Evolutionary conservation across 495 filamentous ascomycete genomes (phyloP).

Genomic region (Penicillium lividum): DNA sequence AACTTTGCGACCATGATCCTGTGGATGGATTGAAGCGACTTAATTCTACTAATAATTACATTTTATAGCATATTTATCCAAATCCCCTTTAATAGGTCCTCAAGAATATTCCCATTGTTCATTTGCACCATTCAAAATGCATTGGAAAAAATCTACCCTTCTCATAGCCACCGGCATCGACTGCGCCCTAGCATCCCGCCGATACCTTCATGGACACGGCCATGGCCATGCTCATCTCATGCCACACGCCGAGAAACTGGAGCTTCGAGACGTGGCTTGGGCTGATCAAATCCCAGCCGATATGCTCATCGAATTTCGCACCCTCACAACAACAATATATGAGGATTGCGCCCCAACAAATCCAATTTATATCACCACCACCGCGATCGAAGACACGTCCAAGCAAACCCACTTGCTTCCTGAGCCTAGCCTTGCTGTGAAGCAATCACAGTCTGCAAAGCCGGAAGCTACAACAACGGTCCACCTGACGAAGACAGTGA

Average conservation of each 20-base stretch:
- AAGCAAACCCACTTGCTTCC: conserved; percentile 1
- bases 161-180: conserved; percentile 22
- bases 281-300: conserved; percentile 15
- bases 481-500: conserved; percentile 18
- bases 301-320: conserved; percentile 23
- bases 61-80: not conserved
- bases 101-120: not conserved
- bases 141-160: conserved; percentile 26
- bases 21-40: conserved; percentile 2
- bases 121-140: conserved; percentile 15
- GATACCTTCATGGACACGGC: conserved; percentile 17
- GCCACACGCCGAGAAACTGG: conserved; percentile 9
- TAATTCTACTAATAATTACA: not conserved
- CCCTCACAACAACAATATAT: conserved; percentile 31
- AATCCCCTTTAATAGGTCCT: not conserved
- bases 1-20: conserved; percentile 7
- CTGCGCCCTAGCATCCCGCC: conserved; percentile 26
- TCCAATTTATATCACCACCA: conserved; percentile 16
- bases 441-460: not conserved
- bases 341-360: conserved; percentile 20
- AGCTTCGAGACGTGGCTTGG: conserved; percentile 11
- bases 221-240: conserved; percentile 16
- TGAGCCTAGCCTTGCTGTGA: not conserved
- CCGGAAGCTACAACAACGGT: conserved; percentile 17
- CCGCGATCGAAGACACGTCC: conserved; percentile 7